phyloP scores from a whole-genome alignment of 352 stramenopile genomes.

The Pythium sp. region DNA sequence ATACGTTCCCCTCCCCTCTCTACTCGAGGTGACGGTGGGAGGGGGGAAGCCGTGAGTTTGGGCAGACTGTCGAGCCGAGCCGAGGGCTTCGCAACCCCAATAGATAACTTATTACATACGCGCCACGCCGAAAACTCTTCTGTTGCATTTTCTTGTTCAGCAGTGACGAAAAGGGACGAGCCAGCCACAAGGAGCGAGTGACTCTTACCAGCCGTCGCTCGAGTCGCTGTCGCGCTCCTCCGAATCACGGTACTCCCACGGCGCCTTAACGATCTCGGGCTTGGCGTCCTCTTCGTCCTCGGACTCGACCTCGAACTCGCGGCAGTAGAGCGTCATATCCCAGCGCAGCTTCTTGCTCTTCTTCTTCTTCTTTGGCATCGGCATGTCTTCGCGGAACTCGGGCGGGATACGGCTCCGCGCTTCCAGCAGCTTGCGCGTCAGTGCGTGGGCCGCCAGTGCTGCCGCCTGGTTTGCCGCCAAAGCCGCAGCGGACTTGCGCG shows the following conservation, averaged over 20 bases:
- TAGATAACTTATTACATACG: constrained; percentile 3
- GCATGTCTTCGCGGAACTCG: constrained; percentile 53
- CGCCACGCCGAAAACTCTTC: neutral
- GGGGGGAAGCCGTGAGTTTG: neutral
- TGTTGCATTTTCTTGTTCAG: neutral
- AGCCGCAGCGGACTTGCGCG: constrained; percentile 35
- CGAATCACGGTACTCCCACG: constrained; percentile 19
- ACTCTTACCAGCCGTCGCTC: constrained; percentile 32
- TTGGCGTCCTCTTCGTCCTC: constrained; percentile 43
- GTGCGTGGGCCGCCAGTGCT: constrained; percentile 24
- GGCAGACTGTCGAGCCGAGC: neutral
- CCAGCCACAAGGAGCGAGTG: neutral
- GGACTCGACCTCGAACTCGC: constrained; percentile 62
- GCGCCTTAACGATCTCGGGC: constrained; percentile 17
- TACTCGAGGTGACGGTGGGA: too few species aligned
- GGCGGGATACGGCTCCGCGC: constrained; percentile 47
- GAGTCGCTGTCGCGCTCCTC: constrained; percentile 28
- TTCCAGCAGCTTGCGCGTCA: constrained; percentile 47
- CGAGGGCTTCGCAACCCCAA: neutral
- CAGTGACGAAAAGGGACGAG: neutral
- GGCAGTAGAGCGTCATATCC: constrained; percentile 35
- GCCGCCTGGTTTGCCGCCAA: constrained; percentile 19
- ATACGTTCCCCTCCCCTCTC: neutral
- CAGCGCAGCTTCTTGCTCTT: constrained; percentile 49
- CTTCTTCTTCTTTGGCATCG: constrained; percentile 27